Conservation (phyloP, 2,329 filamentous ascomycete species). For the Cadophora luteo-olivacea region DNA sequence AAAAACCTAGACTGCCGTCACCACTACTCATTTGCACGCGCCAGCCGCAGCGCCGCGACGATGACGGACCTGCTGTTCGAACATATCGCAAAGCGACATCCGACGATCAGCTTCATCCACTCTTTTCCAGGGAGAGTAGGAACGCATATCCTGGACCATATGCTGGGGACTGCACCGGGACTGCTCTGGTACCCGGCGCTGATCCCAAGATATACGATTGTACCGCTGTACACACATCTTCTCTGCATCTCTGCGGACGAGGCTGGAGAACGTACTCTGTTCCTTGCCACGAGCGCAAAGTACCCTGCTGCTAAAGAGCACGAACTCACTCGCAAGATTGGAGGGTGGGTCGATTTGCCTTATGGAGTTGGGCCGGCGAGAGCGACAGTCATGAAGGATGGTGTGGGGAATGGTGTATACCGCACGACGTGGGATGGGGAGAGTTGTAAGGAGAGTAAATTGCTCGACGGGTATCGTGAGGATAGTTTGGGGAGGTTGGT, state of each 20-base stretch:
- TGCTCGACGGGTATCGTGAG: conserved; percentile 43
- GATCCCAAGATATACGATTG: conserved; percentile 26
- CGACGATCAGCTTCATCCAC: conserved; percentile 49
- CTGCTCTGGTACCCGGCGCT: conserved; percentile 27
- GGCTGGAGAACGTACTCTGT: conserved; percentile 47
- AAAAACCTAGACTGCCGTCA: conserved; percentile 51
- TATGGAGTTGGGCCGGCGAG: conserved; percentile 27
- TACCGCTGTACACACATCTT: conserved; percentile 38
- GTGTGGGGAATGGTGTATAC: conserved; percentile 40
- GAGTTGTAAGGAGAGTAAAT: conserved; percentile 31
- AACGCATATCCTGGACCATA: conserved; percentile 41
- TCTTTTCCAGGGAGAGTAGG: conserved; percentile 44
- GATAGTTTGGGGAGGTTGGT: conserved; percentile 42
- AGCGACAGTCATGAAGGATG: conserved; percentile 42
- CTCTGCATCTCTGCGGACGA: conserved; percentile 37
- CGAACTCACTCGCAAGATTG: conserved; percentile 10
- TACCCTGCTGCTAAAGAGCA: conserved; percentile 37
- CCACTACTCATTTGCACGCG: conserved; percentile 43
- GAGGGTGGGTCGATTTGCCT: conserved; percentile 23
- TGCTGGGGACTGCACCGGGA: conserved; percentile 32
- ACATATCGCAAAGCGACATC: conserved; percentile 51
- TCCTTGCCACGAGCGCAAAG: conserved; percentile 46
- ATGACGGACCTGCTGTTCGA: conserved; percentile 56
- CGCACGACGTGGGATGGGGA: conserved; percentile 37
- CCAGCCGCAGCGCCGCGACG: conserved; percentile 52